Evolutionary conservation across 345 rosid species (phyloP).

Genomic region (Conringia planisiliqua): DNA sequence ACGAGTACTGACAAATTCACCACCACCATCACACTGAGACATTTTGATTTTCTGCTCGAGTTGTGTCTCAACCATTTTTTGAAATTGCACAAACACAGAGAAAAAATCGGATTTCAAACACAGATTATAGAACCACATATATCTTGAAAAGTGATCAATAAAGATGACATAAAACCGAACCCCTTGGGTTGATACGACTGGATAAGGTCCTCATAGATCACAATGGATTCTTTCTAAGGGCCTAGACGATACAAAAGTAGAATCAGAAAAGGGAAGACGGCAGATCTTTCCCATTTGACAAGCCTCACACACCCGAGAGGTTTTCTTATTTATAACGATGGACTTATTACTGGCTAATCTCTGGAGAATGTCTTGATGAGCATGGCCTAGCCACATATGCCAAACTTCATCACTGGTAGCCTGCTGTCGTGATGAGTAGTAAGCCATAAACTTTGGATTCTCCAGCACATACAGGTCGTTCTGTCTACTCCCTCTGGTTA

Average conservation of each 20-base stretch:
- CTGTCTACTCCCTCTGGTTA: background rate
- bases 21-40: background rate
- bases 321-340: background rate
- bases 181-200: background rate
- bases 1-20: background rate
- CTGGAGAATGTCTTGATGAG: background rate
- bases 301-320: background rate
- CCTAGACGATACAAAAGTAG: background rate
- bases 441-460: background rate
- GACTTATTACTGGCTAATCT: background rate
- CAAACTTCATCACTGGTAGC: background rate
- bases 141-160: background rate
- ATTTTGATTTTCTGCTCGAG: background rate
- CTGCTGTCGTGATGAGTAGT: background rate
- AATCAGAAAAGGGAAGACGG: background rate
- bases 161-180: background rate
- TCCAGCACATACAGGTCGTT: background rate
- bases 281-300: background rate
- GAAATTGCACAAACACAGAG: background rate
- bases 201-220: background rate
- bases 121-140: background rate
- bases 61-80: background rate
- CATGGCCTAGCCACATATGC: background rate
- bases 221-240: background rate
- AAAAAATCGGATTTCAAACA: background rate